phyloP scores from a whole-genome alignment of 225 moss, liverwort and hornwort species.

The Pseudoscleropodium purum region DNA sequence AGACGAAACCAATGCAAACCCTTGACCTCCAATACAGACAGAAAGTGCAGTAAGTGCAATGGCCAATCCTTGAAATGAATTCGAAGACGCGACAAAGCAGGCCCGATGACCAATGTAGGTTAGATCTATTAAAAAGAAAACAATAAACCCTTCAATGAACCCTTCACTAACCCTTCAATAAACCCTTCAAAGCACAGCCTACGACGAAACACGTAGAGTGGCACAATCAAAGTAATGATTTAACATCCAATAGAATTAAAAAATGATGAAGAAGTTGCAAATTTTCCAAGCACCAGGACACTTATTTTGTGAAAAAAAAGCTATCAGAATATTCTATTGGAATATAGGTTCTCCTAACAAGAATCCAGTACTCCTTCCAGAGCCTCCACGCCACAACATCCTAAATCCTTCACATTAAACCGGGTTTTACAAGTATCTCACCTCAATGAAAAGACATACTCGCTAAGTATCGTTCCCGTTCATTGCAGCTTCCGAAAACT shows the following conservation, averaged over 20 bases:
- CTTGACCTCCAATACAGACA: neutral
- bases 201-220: neutral
- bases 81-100: neutral
- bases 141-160: neutral
- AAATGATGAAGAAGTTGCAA: neutral
- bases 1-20: neutral
- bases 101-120: neutral
- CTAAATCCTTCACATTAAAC: neutral
- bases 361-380: neutral
- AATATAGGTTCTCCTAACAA: neutral
- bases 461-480: neutral
- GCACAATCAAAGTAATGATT: no score
- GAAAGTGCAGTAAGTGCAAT: neutral
- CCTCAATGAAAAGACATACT: neutral
- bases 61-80: neutral
- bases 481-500: neutral
- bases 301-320: neutral
- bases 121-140: neutral
- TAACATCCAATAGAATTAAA: neutral
- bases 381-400: neutral
- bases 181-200: neutral
- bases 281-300: neutral
- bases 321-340: neutral
- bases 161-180: neutral
- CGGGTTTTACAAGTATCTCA: neutral